Base-by-base conservation (phyloP, 1,284 basidiomycete species). In the Cutaneotrichosporon cavernicola region DNA sequence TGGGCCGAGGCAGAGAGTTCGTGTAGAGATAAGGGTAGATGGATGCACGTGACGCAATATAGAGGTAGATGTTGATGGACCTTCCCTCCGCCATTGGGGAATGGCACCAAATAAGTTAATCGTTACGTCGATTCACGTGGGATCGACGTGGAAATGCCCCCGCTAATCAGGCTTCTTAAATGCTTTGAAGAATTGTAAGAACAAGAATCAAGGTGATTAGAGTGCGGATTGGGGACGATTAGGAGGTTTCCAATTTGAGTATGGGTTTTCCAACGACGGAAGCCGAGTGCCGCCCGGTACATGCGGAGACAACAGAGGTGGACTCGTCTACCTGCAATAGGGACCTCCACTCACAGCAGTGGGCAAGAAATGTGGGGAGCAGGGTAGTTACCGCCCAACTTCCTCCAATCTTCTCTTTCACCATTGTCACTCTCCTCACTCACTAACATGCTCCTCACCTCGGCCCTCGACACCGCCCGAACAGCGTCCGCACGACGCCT, bases 371-470 rank as follows among this genome's bases (percentile, higher is more conserved):
- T 51, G 49, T 51, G 49, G 49, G 49, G 49, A 30, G 11, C 16
- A 11, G 6, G 22, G n/a, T 21, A n/a, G 14, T 51, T 14, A 30
- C 18, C 31, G 30, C 52, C 32, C 14, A 34, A 11, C 7, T 10
- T 21, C 6, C 6, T 51, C 49, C 49, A 40, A 14, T 40, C 38
- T 40, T 34, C 32, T 34, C 26, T 30, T 31, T 50, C 46, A 14
- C 30, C 58, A n/a, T 51, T 34, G 10, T 51, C 22, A 26, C 43
- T 40, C 31, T 50, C 5, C 16, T 56, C 38, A n/a, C 31, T 53
- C 40, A 36, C 34, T 26, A 52, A 62, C 38, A 65, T 63, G 65
- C 61, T 49, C 49, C 22, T 57, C 58, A 43, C 60, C 21, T 47
- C 56, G 18, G 61, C 62, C 22, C 32, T 61, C 26, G 58, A 62